phyloP scores from a whole-genome alignment of 768 basidiomycete species.

The Trichaptum fuscoviolaceum region DNA sequence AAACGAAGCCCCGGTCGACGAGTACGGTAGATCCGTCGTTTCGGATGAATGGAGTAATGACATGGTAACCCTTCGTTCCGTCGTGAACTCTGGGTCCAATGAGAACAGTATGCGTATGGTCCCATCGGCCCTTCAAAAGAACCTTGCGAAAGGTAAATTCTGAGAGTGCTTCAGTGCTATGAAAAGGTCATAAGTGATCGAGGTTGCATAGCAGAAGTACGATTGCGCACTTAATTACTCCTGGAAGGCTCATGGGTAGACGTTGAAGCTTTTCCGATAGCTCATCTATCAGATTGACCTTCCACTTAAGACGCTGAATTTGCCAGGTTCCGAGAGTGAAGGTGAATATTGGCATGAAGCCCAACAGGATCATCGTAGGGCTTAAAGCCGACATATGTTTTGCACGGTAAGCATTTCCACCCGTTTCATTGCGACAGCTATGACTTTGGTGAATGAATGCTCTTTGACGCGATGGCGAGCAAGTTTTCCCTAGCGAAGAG shows the following conservation, averaged over 20 bases:
- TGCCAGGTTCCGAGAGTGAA: slow-evolving; percentile 94
- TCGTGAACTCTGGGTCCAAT: slow-evolving; percentile 85
- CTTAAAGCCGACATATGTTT: slow-evolving; percentile 57
- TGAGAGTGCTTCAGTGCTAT: slow-evolving; percentile 68
- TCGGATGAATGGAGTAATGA: slow-evolving; percentile 82
- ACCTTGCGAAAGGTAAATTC: slow-evolving; percentile 91
- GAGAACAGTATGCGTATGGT: slow-evolving; percentile 71
- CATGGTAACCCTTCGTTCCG: slow-evolving; percentile 80
- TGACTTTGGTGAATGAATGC: not conserved
- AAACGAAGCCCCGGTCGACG: slow-evolving; percentile 89
- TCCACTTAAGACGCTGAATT: slow-evolving; percentile 90
- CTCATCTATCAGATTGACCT: slow-evolving; percentile 88
- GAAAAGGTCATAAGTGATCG: slow-evolving; percentile 23
- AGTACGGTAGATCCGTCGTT: slow-evolving; percentile 78
- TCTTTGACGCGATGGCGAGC: not conserved
- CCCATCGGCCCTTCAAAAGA: slow-evolving; percentile 69
- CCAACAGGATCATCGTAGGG: slow-evolving; percentile 69
- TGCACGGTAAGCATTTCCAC: slow-evolving; percentile 23
- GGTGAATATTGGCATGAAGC: slow-evolving; percentile 85
- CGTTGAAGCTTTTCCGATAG: slow-evolving; percentile 84
- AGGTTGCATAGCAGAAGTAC: slow-evolving; percentile 14
- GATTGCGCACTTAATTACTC: slow-evolving; percentile 73
- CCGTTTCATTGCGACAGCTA: not conserved
- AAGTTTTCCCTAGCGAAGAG: not conserved
- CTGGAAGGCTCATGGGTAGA: slow-evolving; percentile 73